phyloP scores from a whole-genome alignment of 345 rosid genomes.

The Garcia nutans region DNA sequence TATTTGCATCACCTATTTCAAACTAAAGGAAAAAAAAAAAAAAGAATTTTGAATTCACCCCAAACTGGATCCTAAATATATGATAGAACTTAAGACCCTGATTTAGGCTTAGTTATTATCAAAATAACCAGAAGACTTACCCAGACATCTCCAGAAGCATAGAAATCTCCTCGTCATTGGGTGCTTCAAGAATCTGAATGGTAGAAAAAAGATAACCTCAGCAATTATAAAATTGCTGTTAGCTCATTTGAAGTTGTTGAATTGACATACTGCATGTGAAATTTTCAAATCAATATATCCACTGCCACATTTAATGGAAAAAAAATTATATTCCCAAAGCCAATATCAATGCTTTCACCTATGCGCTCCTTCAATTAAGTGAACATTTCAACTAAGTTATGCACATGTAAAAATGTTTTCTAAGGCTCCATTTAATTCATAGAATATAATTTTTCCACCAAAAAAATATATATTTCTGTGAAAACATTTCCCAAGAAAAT shows the following conservation, averaged over 20 bases:
- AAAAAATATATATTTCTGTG: too few species aligned
- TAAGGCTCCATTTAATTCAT: neutral
- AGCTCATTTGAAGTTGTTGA: neutral
- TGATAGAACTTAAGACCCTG: neutral
- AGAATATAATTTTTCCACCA: neutral
- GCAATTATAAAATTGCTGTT: constrained; percentile 3
- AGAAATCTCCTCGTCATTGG: constrained; percentile 84
- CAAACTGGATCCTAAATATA: neutral
- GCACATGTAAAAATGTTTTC: neutral
- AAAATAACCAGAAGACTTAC: constrained; percentile 43
- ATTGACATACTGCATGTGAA: neutral
- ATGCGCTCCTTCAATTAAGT: neutral
- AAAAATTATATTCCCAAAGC: neutral
- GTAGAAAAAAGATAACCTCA: constrained; percentile 29
- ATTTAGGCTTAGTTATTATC: constrained; percentile 12
- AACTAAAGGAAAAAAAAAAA: neutral
- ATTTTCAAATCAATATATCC: neutral
- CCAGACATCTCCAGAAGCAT: constrained; percentile 80
- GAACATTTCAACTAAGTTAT: neutral
- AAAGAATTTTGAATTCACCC: neutral
- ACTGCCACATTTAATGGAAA: neutral
- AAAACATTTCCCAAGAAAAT: constrained; percentile 1
- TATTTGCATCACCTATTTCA: constrained; percentile 10
- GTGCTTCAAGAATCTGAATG: constrained; percentile 92
- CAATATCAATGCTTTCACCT: neutral